Conservation (phyloP, 2,329 filamentous ascomycete genomes). For the Aspergillus brunneoviolaceus region DNA sequence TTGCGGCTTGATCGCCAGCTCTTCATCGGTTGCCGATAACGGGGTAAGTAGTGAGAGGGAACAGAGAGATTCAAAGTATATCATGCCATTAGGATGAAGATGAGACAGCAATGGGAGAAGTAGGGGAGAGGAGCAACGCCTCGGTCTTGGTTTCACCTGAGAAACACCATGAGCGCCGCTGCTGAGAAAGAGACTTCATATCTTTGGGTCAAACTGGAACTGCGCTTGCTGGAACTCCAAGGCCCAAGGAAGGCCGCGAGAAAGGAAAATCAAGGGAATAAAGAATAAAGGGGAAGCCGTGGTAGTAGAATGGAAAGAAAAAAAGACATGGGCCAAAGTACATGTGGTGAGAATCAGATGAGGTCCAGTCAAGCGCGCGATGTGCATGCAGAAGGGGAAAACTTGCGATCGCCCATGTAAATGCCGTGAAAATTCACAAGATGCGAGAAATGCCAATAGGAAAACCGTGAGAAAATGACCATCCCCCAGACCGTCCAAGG, state of each 20-base stretch:
- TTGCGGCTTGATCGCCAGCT: constrained; percentile 24
- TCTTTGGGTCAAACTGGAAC: constrained; percentile 14
- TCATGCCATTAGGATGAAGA: constrained; percentile 9
- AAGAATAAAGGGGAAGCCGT: not conserved
- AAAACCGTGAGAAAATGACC: constrained; percentile 19
- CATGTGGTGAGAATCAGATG: constrained; percentile 22
- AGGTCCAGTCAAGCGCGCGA: constrained; percentile 14
- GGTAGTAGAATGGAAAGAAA: constrained; percentile 10
- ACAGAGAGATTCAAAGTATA: constrained; percentile 1
- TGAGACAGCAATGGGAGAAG: not conserved
- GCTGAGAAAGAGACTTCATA: constrained; percentile 24
- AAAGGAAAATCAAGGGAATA: constrained; percentile 4
- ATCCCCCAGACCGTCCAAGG: constrained; percentile 28
- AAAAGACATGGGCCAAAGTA: constrained; percentile 18
- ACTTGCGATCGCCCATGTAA: constrained; percentile 20
- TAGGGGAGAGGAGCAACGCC: constrained; percentile 22
- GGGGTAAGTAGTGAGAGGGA: constrained; percentile 14
- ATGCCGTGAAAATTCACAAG: constrained; percentile 25
- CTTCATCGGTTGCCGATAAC: constrained; percentile 27
- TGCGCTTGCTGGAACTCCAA: constrained; percentile 1
- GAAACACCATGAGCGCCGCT: constrained; percentile 36
- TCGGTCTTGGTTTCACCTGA: constrained; percentile 16
- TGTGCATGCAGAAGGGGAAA: constrained; percentile 16
- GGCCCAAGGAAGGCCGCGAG: not conserved
- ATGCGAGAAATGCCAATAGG: constrained; percentile 33